Evolutionary conservation across 148 eudicot species (phyloP).

Genomic region (Camellia lanceoleosa): DNA sequence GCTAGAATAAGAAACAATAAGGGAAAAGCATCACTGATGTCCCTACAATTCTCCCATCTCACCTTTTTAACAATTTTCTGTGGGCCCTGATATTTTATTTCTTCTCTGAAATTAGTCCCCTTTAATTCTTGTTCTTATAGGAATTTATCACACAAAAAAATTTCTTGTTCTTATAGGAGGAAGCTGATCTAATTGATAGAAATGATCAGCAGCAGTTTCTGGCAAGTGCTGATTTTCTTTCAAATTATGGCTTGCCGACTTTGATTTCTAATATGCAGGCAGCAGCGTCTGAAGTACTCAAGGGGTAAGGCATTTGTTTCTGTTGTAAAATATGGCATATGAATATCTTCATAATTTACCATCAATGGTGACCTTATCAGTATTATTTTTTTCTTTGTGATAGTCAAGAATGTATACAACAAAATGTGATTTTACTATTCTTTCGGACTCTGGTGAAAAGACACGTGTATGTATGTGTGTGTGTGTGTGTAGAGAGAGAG

Average conservation of each 20-base stretch:
- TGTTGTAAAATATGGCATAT: neutral
- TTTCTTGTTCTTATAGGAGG: constrained; percentile 52
- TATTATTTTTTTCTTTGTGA: neutral
- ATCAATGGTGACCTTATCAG: neutral
- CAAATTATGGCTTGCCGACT: too few species aligned
- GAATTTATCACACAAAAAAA: neutral
- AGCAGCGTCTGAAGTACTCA: constrained; percentile 40
- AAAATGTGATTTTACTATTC: neutral
- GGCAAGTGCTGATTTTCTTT: constrained; percentile 20
- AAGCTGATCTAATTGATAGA: constrained; percentile 61
- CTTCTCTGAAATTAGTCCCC: neutral
- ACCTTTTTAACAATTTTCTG: neutral
- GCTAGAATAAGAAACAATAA: neutral
- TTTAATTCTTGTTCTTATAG: neutral
- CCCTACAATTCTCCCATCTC: neutral
- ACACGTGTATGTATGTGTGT: too few species aligned
- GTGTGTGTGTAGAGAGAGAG: neutral
- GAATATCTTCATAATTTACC: neutral
- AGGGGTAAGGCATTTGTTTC: constrained; percentile 38
- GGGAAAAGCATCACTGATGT: neutral
- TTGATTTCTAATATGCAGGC: too few species aligned
- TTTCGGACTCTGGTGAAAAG: too few species aligned
- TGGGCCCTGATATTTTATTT: neutral
- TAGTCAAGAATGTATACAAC: neutral
- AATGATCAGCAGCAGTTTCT: constrained; percentile 76